Conservation (phyloP, 2,329 filamentous ascomycete genomes). For the Pleoardoris graminearum region DNA sequence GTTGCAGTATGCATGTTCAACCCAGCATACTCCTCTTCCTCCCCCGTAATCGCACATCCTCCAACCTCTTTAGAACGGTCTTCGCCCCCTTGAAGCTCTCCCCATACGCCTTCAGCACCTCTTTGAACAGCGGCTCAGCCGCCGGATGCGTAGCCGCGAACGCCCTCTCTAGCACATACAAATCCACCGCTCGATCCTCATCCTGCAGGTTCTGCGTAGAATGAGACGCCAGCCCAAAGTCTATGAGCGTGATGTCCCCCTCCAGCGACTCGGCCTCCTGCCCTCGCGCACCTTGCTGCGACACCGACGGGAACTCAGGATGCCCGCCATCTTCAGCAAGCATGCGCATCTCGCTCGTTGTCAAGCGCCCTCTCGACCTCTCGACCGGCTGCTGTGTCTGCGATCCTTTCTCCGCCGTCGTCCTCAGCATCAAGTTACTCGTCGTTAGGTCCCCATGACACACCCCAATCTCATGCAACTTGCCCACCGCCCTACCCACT, state of each 20-base stretch:
- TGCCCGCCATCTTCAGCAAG: constrained; percentile 18
- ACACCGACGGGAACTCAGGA: constrained; percentile 4
- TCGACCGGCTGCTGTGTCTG: background rate
- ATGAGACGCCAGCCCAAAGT: constrained; percentile 71
- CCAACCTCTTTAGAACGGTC: constrained; percentile 76
- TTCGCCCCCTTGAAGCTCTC: constrained; percentile 74
- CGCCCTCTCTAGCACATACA: constrained; percentile 93
- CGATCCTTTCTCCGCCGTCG: background rate
- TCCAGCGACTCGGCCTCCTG: constrained; percentile 44
- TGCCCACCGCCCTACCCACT: constrained; percentile 72
- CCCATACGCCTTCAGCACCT: constrained; percentile 74
- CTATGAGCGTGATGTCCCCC: constrained; percentile 86
- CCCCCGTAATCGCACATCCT: constrained; percentile 91
- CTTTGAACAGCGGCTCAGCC: constrained; percentile 74
- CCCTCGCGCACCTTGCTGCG: constrained; percentile 9
- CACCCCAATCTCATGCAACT: constrained; percentile 79
- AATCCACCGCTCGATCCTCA: constrained; percentile 91
- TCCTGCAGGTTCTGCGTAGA: constrained; percentile 79
- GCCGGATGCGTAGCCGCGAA: constrained; percentile 93
- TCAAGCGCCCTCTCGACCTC: constrained; percentile 19
- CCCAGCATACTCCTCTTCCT: constrained; percentile 97
- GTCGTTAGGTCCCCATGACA: constrained; percentile 96
- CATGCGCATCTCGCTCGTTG: constrained; percentile 27
- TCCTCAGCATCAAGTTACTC: constrained; percentile 85
- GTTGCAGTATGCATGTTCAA: constrained; percentile 43